Percentiles rank a stretch among this genome's conserved stretches.
Conservation (phyloP, 352 stramenopile genomes). For the Phytophthora melonis region DNA sequence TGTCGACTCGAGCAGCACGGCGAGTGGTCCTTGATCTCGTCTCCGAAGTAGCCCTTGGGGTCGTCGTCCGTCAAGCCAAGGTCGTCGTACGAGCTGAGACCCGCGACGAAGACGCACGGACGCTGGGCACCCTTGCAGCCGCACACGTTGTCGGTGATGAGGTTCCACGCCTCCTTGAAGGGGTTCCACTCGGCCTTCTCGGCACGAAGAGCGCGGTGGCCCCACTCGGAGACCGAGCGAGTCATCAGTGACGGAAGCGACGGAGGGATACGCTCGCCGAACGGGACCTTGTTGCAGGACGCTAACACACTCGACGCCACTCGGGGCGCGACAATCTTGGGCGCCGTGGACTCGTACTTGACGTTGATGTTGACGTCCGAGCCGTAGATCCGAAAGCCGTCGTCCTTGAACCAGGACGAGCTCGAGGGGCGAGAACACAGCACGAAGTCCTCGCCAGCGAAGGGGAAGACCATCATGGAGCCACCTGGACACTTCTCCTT, state of each 20-base stretch:
- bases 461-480: constrained; percentile 41
- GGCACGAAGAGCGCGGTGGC: constrained; percentile 32
- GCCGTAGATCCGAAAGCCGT: constrained; percentile 51
- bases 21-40: constrained; percentile 54
- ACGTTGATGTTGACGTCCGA: constrained; percentile 56
- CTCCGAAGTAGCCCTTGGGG: constrained; percentile 53
- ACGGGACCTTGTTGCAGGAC: constrained; percentile 36
- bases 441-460: constrained; percentile 54
- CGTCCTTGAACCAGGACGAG: constrained; percentile 31
- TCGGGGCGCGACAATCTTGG: constrained; percentile 29
- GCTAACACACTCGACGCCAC: constrained; percentile 16
- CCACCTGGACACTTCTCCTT: constrained; percentile 30
- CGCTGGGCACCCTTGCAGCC: constrained; percentile 48
- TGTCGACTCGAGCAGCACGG: constrained; percentile 70
- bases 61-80: constrained; percentile 42
- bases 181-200: constrained; percentile 26
- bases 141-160: constrained; percentile 45
- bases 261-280: constrained; percentile 28
- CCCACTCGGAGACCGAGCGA: constrained; percentile 34
- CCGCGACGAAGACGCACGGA: constrained; percentile 69
- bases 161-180: constrained; percentile 32
- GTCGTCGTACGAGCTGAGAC: constrained; percentile 47
- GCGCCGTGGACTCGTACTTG: constrained; percentile 38
- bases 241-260: constrained; percentile 33
- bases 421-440: constrained; percentile 41